These are phyloP conservation scores for Xanthoconium stramineum DNA, from an alignment of 768 basidiomycete genomes.

Conservation along the genomic window DNA sequence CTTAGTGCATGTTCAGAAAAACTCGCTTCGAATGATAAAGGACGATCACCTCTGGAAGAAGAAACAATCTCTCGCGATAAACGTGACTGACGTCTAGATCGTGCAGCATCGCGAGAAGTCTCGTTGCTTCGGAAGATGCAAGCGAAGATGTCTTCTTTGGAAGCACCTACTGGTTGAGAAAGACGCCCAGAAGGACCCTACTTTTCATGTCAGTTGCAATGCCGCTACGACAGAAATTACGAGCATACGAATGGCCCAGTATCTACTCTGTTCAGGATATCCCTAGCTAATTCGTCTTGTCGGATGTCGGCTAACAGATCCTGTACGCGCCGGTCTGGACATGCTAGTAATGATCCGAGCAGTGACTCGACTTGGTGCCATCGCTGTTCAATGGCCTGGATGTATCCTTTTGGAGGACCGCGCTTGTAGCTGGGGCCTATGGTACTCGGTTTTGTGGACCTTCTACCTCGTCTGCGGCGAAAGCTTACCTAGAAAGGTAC, in stretches of 20 bases:
- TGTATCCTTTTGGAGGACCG: slow-evolving; percentile 87
- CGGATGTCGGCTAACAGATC: slow-evolving; percentile 59
- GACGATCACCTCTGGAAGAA: slow-evolving; percentile 50
- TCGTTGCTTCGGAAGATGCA: slow-evolving; percentile 64
- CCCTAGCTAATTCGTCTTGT: slow-evolving; percentile 71
- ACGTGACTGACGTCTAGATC: slow-evolving; percentile 69
- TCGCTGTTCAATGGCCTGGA: slow-evolving; percentile 87
- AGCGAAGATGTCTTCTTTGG: slow-evolving; percentile 77
- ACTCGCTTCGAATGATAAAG: neutral
- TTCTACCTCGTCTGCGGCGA: neutral
- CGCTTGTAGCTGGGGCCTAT: slow-evolving; percentile 77
- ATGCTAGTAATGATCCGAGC: slow-evolving; percentile 77
- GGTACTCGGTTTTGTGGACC: neutral
- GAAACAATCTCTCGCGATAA: slow-evolving; percentile 80
- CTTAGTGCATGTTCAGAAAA: slow-evolving; percentile 31
- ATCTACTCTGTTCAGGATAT: slow-evolving; percentile 75
- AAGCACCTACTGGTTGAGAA: slow-evolving; percentile 56
- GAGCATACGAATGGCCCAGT: slow-evolving; percentile 70
- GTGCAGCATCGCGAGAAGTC: slow-evolving; percentile 50
- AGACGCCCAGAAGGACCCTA: slow-evolving; percentile 70
- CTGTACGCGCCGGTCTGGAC: slow-evolving; percentile 63
- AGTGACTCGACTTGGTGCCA: slow-evolving; percentile 92
- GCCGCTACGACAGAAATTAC: neutral
- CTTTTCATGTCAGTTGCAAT: slow-evolving; percentile 5
- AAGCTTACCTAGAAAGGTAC: slow-evolving; percentile 59